Base-by-base conservation (phyloP, 2,329 filamentous ascomycete genomes). In the Camptophora hylomeconis region DNA sequence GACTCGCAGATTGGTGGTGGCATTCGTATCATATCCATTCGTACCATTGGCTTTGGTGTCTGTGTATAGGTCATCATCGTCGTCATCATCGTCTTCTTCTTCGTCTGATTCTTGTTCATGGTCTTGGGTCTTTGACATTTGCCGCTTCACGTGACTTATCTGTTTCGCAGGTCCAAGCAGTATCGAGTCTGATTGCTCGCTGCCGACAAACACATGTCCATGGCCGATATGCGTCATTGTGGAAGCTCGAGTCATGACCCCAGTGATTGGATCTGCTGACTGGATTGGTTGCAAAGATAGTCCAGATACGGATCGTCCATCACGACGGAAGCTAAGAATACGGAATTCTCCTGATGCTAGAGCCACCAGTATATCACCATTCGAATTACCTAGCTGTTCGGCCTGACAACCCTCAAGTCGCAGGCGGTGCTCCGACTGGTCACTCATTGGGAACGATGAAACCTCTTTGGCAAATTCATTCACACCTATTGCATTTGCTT, bases 291-390 rank as follows among this genome's bases (percentile, higher is more conserved):
- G 73, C 30, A 98, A 57, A n/a, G 68, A 72, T 36, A 98, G 64
- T 2, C 83, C 84, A 15, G 86, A 92, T 2, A 98, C 83, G 2
- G 81, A 92, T 31, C 89, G 72, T 10, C 92, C 89, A 49, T 94
- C 86, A 36, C 94, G 71, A 31, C 74, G 75, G 58, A 98, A 94
- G 10, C 70, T 76, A 8, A 95, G 55, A 13, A 89, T 67, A 7
- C 73, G 73, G 26, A 93, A 62, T 12, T 69, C 67, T 0, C 89
- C 89, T 42, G 78, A 74, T 32, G 72, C 72, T 15, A 92, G 65
- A 5, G 89, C 68, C 18, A 98, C 63, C n/a, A 98, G 61, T 36
- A 95, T 65, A 47, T 95, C 86, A 2, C 83, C 82, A 16, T 69
- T 75, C 29, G 84, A 78, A 10, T 72, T 65, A 3, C 78, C 80